Evolutionary conservation across 179 eudicot species (phyloP).

Genomic region (Amaranthus tricolor): DNA sequence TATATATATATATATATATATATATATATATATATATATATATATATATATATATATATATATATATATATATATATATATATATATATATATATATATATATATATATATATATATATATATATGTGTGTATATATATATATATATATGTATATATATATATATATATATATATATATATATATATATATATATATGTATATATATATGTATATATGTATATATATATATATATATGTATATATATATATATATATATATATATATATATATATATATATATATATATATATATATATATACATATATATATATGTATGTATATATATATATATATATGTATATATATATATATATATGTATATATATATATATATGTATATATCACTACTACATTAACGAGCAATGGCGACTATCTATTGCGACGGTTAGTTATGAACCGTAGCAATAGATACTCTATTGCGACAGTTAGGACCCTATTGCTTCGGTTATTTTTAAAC

Average conservation of each 20-base stretch:
- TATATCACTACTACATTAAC: too few species aligned
- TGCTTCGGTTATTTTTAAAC: too few species aligned
- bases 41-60: too few species aligned
- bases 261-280: background rate
- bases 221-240: background rate
- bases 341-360: background rate
- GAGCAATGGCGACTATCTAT: too few species aligned
- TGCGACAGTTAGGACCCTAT: too few species aligned
- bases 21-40: too few species aligned
- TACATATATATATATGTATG: background rate
- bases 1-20: too few species aligned
- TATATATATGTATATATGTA: background rate
- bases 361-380: background rate
- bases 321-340: background rate
- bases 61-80: too few species aligned
- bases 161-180: background rate
- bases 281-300: background rate
- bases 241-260: background rate
- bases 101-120: too few species aligned
- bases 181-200: background rate
- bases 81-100: too few species aligned
- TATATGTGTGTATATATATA: background rate
- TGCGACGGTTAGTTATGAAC: too few species aligned
- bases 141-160: slow-evolving; percentile 5
- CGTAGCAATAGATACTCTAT: too few species aligned